Evolutionary conservation across 2,329 filamentous ascomycete species (phyloP), one percentile per base, ranked within the genome.

Genomic region (Ambrosiella xylebori): DNA sequence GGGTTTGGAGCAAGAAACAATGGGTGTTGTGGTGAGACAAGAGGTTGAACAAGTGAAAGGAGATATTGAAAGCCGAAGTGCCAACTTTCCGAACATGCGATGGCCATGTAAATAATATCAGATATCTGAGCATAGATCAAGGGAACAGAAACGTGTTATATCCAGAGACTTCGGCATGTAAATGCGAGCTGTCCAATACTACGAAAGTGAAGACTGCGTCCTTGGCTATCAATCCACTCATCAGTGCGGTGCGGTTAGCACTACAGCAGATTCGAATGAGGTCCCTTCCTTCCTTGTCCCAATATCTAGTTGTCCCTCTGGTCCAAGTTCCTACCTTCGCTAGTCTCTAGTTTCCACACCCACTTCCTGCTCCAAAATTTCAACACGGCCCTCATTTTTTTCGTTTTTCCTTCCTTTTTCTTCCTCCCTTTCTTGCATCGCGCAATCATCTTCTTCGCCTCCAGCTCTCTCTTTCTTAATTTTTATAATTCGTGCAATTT

Each of bases 401-500:
- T 52, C 38, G 38, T 53, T 55, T 55, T 56, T 55, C 17, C 39
- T 55, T 54, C 37, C 44, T 60, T 40, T 40, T 57, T 40, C 52
- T 44, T 55, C 38, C n/a, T 50, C 50, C 51, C 17, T 44, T 58
- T 40, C 39, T 57, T 27, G 44, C 54, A 57, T 59, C 58, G 61
- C 59, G 61, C 61, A 57, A 59, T 60, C 61, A 51, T 62, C 61
- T 64, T 61, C 59, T 57, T 60, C 63, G 44, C 50, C 19, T 55
- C 52, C 38, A 57, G 45, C 36, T 53, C 50, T 49, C 37, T 59
- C 38, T 56, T 50, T 52, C 53, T 56, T 49, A 57, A 35, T 56
- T 60, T 60, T 54, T 60, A 47, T 54, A 36, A 51, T 53, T 54
- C 45, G 19, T 58, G 38, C 57, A 58, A 17, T 54, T 54, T 54